These are phyloP conservation scores for Datura wrightii DNA, from an alignment of 257 asterid genomes.

Conservation along the genomic window DNA sequence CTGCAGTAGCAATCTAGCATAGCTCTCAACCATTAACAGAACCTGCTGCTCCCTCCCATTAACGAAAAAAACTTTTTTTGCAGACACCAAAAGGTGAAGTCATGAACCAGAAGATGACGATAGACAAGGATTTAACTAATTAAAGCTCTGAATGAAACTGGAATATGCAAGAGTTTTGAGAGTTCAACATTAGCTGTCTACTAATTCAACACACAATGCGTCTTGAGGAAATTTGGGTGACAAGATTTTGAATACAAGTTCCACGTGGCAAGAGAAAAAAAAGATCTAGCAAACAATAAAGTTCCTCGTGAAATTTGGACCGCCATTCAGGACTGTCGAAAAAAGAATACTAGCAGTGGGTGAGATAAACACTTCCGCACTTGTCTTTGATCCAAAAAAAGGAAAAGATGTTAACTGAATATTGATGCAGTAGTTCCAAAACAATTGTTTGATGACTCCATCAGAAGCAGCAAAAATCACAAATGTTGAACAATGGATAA, in stretches of 20 bases:
- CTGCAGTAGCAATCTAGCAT: background rate
- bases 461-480: slow-evolving; percentile 2
- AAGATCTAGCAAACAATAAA: background rate
- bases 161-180: background rate
- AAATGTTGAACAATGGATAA: background rate
- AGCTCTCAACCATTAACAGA: background rate
- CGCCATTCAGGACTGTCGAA: background rate
- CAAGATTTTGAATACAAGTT: background rate
- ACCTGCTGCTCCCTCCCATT: background rate
- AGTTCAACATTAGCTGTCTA: background rate
- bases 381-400: background rate
- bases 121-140: background rate
- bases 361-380: background rate
- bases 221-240: background rate
- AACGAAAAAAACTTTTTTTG: background rate
- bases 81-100: background rate
- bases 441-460: background rate
- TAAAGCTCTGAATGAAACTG: background rate
- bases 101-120: background rate
- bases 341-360: background rate
- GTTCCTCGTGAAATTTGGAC: background rate
- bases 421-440: background rate
- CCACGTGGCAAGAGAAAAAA: background rate
- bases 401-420: background rate
- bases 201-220: background rate